Base-by-base conservation (phyloP, 495 filamentous ascomycete genomes). In the Penicillium bialowiezense region DNA sequence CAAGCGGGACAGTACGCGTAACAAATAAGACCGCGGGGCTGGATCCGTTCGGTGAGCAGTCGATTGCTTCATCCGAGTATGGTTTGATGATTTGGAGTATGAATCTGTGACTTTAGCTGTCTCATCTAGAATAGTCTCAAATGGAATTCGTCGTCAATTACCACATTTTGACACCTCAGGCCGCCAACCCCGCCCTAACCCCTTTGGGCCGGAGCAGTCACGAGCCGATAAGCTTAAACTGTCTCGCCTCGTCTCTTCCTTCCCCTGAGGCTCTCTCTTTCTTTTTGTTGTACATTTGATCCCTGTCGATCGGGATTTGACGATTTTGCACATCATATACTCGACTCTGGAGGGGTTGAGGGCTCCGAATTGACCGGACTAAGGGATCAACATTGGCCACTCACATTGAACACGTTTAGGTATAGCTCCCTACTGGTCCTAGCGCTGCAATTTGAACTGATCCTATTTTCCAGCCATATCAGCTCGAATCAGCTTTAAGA, bases 1-100 rank as follows among this genome's bases (percentile, higher is more conserved):
- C 28, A 72, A 48, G 54, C 58, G 67, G 62, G 67, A 68, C 56
- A 64, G 62, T 48, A 63, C 56, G 52, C 61, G 57, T 56, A 60
- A 57, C 52, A 56, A 59, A 60, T 45, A 58, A 53, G 50, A 52
- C 0, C 32, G 34, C 24, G 20, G 33, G 20, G 44, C 18, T 21
- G 17, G 29, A 18, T 43, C 42, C 23, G 35, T 28, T 17, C 18
- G 48, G 53, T 21, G n/a, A 38, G 29, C 21, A 20, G 28, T 48
- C n/a, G 32, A 24, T 8, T 33, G 51, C 33, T 35, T 33, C 44
- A 59, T 59, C 3, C n/a, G 28, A 39, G 23, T 9, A 46, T 31
- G 26, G 40, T 50, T 26, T 20, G 44, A 14, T n/a, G 18, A 32
- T 18, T 5, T 18, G 5, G 7, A 32, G 36, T 37, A 23, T n/a